Base-by-base conservation (phyloP, 768 basidiomycete species). In the Podaxis pistillaris region DNA sequence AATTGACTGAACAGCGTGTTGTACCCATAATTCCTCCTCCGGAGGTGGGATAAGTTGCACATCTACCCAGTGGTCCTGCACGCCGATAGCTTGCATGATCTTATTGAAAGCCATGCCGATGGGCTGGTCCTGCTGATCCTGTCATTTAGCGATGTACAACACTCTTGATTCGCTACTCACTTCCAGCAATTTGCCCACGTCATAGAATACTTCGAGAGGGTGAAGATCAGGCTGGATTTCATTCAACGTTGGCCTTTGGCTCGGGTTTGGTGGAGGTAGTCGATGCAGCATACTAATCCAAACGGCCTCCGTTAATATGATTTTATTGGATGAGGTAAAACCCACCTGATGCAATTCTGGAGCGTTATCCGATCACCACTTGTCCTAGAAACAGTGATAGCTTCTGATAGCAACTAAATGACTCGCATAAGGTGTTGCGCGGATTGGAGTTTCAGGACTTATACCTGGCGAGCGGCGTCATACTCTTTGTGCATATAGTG, bases 281-380 rank as follows among this genome's bases (percentile, higher is more conserved):
- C 93, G 88, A 73, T 91, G 85, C 28, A 90, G 69, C 70, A 93
- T 78, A 68, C 92, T 94, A 66, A 44, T 62, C 37, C 56, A 38
- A 5, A 55, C 28, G 62, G 33, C 40, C 57, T 26, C 46, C 44
- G 55, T 56, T 26, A 66, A 58, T 24, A 61, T 37, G 51, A 12
- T 7, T 26, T 19, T 54, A 1, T 2, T 51, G 41, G 8, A 8
- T 17, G 41, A 40, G 15, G 49, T 56, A 40, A 24, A 17, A 37
- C 70, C 36, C 51, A 88, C 92, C 88, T 90, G 68, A 88, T 88
- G 67, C 91, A 93, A 69, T 91, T 89, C 66, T 93, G 89, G 54
- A 94, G 76, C 11, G 88, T 88, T 51, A 86, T 68, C 58, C 81
- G 85, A 72, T 94, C 93, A 37, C 86, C 86, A 33, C 79, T 83